phyloP scores from a whole-genome alignment of 2,329 filamentous ascomycete genomes.

The Camillea tinctor region DNA sequence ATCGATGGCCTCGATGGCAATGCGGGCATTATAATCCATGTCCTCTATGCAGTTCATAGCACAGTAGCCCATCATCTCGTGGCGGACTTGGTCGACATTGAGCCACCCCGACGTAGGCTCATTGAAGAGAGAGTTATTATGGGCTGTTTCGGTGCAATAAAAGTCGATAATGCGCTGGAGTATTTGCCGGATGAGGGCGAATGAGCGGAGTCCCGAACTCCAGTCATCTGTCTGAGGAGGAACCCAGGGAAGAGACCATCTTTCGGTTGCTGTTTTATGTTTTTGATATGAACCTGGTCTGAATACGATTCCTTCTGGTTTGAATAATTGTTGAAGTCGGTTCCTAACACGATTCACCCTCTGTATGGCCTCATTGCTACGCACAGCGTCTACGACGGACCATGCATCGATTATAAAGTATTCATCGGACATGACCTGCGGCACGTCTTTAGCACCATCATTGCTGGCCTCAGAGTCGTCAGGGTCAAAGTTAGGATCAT shows the following conservation, averaged over 20 bases:
- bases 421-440: background rate
- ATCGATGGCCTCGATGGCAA: slow-evolving; percentile 12
- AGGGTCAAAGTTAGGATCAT: slow-evolving; percentile 2
- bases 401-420: slow-evolving; percentile 5
- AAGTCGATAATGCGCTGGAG: slow-evolving; percentile 9
- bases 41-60: slow-evolving; percentile 9
- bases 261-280: background rate
- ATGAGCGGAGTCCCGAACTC: slow-evolving; percentile 14
- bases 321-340: slow-evolving; percentile 4
- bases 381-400: slow-evolving; percentile 14
- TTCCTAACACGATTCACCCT: slow-evolving; percentile 4
- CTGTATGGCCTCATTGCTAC: background rate
- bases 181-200: slow-evolving; percentile 13
- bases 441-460: background rate
- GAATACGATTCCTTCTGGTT: slow-evolving; percentile 4
- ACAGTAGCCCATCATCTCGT: slow-evolving; percentile 17
- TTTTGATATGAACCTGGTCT: background rate
- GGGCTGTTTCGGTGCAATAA: background rate
- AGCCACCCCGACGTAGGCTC: slow-evolving; percentile 9
- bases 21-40: slow-evolving; percentile 13
- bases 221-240: slow-evolving; percentile 11
- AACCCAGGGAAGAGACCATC: slow-evolving; percentile 10
- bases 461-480: background rate
- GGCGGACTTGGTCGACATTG: slow-evolving; percentile 12
- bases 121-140: background rate